Evolutionary conservation across 352 stramenopile genomes (phyloP).

Genomic region (Phytopythium oedochilum): DNA sequence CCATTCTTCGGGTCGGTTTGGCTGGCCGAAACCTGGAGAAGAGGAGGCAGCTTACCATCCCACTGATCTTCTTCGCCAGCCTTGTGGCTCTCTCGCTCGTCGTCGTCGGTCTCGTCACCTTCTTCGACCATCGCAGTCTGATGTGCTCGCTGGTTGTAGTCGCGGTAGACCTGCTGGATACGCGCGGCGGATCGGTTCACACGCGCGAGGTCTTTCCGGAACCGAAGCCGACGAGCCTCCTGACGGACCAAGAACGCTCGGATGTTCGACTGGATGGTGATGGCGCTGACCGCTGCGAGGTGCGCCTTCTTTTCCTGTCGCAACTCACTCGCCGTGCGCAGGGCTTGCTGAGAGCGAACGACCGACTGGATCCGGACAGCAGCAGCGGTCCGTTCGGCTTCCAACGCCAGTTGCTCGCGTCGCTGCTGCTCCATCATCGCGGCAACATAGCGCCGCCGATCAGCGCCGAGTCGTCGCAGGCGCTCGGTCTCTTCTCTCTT

Average conservation of each 20-base stretch:
- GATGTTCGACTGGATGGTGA: slow-evolving; percentile 69
- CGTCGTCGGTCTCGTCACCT: slow-evolving; percentile 11
- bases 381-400: slow-evolving; percentile 29
- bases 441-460: slow-evolving; percentile 44
- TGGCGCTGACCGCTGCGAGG: slow-evolving; percentile 46
- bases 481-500: slow-evolving; percentile 22
- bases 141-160: slow-evolving; percentile 43
- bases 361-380: slow-evolving; percentile 48
- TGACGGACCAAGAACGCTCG: slow-evolving; percentile 47
- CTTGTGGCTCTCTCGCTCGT: not conserved
- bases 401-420: slow-evolving; percentile 44
- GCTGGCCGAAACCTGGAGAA: not conserved
- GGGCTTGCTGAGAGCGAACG: slow-evolving; percentile 37
- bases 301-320: slow-evolving; percentile 47
- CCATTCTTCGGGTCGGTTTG: not conserved
- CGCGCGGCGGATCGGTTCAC: slow-evolving; percentile 58
- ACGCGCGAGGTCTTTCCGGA: slow-evolving; percentile 45
- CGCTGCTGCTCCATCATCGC: slow-evolving; percentile 44
- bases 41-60: not conserved
- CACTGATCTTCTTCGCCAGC: not conserved
- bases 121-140: slow-evolving; percentile 12
- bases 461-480: slow-evolving; percentile 47
- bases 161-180: slow-evolving; percentile 66
- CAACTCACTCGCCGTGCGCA: slow-evolving; percentile 17
- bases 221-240: slow-evolving; percentile 33